These are phyloP conservation scores for Trichoderma sp. DNA, from an alignment of 2,329 filamentous ascomycete species.

Conservation along the genomic window DNA sequence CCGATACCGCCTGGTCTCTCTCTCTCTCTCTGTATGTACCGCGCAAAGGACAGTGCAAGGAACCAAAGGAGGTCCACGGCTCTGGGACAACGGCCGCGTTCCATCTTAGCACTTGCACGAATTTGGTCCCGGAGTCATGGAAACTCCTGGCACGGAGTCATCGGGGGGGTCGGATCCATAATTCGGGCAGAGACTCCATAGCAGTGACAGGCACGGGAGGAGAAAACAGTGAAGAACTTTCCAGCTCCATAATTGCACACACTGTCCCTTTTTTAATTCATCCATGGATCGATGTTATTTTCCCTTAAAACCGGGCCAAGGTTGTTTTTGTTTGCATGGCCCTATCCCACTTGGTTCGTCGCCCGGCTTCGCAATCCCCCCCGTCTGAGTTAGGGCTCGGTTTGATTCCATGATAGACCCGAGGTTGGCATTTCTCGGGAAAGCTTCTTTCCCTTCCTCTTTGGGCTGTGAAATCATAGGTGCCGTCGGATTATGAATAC, in stretches of 20 bases:
- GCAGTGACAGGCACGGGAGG: background rate
- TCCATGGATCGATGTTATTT: background rate
- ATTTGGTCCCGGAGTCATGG: background rate
- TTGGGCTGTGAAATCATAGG: background rate
- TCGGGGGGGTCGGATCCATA: background rate
- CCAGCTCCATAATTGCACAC: conserved; percentile 6
- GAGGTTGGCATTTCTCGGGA: background rate
- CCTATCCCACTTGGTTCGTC: background rate
- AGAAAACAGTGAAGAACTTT: background rate
- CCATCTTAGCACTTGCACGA: background rate
- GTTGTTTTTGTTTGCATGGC: background rate
- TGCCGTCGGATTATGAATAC: background rate
- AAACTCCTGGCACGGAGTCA: conserved; percentile 10
- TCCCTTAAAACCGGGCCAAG: background rate
- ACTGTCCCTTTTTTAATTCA: background rate
- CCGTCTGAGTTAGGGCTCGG: background rate
- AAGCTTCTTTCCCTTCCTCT: background rate
- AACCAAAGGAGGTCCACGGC: background rate
- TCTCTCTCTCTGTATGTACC: background rate
- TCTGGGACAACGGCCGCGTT: conserved; percentile 6
- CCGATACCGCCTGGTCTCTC: background rate
- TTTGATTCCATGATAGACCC: background rate
- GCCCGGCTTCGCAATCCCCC: background rate
- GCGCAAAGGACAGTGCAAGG: background rate
- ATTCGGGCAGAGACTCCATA: background rate